Evolutionary conservation across 352 stramenopile species (phyloP), one percentile per base, ranked within the genome.

Genomic region (Globisporangium camurandrum): DNA sequence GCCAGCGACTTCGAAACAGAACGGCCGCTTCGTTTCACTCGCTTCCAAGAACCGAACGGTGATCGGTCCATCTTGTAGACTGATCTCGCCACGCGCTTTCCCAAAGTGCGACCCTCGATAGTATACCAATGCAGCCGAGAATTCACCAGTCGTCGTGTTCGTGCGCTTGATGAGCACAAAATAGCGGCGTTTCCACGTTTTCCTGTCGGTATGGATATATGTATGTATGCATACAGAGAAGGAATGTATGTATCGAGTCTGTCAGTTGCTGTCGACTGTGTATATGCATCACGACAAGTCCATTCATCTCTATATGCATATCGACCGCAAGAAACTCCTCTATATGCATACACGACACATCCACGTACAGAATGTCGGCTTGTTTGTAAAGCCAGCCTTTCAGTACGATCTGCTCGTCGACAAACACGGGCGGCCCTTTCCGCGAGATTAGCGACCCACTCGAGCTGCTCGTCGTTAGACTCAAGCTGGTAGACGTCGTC

Each of bases 171-270:
- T 69, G n/a, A 94, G 59, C 48, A 94, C 73, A 36, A 94, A 94
- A 53, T 87, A 94, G 11, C 84, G 70, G 27, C 78, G 81, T 54
- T 94, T 94, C 84, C 84, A 94, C 22, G 75, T 88, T 74, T 89
- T 89, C 66, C 71, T 80, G 39, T 55, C 14, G 20, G 24, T 27
- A 64, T 37, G 36, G 28, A 49, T 8, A 46, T 24, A 2, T 16
- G 66, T 41, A 50, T 75, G 51, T 22, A 26, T 26, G 8, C 8
- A n/a, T n/a, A n/a, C n/a, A n/a, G n/a, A n/a, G n/a, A n/a, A n/a
- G n/a, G n/a, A n/a, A n/a, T n/a, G n/a, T n/a, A n/a, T n/a, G n/a
- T n/a, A n/a, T n/a, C n/a, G n/a, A n/a, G n/a, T n/a, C n/a, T n/a
- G n/a, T n/a, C n/a, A n/a, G n/a, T n/a, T n/a, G n/a, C n/a, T n/a